These are phyloP conservation scores for Fusarium luffae DNA, from an alignment of 2,329 filamentous ascomycete species.

Conservation along the genomic window DNA sequence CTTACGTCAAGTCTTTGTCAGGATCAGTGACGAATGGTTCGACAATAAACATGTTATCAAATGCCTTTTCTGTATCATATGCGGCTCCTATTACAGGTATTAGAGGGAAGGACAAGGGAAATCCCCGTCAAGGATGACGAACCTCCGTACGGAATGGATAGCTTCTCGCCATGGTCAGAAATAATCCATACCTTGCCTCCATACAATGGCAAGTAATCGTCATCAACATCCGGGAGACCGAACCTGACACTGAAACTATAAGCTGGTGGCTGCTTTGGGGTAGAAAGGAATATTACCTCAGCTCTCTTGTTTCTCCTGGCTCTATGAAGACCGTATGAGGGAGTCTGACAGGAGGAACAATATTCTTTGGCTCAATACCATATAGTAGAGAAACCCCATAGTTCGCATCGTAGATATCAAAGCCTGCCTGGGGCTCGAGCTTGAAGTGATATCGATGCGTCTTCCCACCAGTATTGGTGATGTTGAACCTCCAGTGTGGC, in stretches of 20 bases:
- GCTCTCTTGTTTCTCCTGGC: slow-evolving; percentile 46
- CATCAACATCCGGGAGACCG: slow-evolving; percentile 46
- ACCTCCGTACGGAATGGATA: slow-evolving; percentile 58
- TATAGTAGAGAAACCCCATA: slow-evolving; percentile 47
- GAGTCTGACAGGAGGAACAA: slow-evolving; percentile 47
- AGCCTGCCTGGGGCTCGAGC: slow-evolving; percentile 55
- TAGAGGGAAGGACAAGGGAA: not conserved
- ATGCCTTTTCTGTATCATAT: slow-evolving; percentile 54
- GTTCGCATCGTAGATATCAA: slow-evolving; percentile 48
- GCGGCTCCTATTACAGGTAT: slow-evolving; percentile 46
- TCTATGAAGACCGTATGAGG: slow-evolving; percentile 43
- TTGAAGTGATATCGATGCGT: slow-evolving; percentile 55
- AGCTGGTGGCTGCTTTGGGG: not conserved
- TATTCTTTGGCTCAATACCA: slow-evolving; percentile 43
- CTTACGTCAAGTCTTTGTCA: slow-evolving; percentile 44
- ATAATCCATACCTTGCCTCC: slow-evolving; percentile 57
- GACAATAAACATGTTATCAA: slow-evolving; percentile 52
- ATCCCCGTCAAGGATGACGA: not conserved
- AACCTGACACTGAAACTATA: slow-evolving; percentile 45
- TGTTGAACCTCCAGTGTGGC: slow-evolving; percentile 48
- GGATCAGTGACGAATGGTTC: slow-evolving; percentile 44
- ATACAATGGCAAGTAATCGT: slow-evolving; percentile 56
- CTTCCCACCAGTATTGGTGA: slow-evolving; percentile 58
- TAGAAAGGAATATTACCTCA: slow-evolving; percentile 38
- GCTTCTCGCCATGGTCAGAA: slow-evolving; percentile 54